phyloP scores from a whole-genome alignment of 2,329 filamentous ascomycete genomes.

The Verticillium tricorpus region DNA sequence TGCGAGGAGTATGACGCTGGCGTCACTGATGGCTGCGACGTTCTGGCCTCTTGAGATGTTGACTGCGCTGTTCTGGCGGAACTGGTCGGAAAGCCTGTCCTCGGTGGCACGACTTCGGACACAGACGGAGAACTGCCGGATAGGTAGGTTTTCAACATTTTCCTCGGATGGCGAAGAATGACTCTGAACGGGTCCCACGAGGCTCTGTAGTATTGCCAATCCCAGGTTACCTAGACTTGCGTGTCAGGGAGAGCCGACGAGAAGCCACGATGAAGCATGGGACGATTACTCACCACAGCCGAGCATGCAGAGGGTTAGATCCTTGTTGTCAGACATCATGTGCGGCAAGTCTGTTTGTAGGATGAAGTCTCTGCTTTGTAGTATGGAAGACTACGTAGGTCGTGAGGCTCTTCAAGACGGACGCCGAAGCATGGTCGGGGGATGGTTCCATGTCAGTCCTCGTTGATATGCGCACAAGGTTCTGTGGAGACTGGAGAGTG shows the following conservation, averaged over 20 bases:
- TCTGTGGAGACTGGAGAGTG: too few species aligned
- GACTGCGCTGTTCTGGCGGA: conserved; percentile 16
- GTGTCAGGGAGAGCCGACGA: not conserved
- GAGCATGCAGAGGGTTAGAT: conserved; percentile 9
- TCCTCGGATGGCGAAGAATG: not conserved
- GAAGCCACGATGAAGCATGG: too few species aligned
- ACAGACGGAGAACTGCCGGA: conserved; percentile 20
- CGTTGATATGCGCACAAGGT: too few species aligned
- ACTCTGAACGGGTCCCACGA: conserved; percentile 5
- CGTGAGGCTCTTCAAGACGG: too few species aligned
- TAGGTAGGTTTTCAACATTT: conserved; percentile 6
- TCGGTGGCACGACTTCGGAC: conserved; percentile 21
- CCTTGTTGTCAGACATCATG: too few species aligned
- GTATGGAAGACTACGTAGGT: too few species aligned
- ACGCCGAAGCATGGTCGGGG: too few species aligned
- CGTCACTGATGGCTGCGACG: conserved; percentile 24
- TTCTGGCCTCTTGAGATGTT: conserved; percentile 21
- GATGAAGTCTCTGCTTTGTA: too few species aligned
- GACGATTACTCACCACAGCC: conserved; percentile 10
- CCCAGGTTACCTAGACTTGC: conserved; percentile 22
- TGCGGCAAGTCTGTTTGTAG: too few species aligned
- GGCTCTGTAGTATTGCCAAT: conserved; percentile 19
- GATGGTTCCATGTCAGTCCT: too few species aligned
- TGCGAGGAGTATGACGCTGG: conserved; percentile 39
- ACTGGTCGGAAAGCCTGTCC: conserved; percentile 12